Evolutionary conservation across 352 stramenopile genomes (phyloP).

Genomic region (Pythium rishiriense): DNA sequence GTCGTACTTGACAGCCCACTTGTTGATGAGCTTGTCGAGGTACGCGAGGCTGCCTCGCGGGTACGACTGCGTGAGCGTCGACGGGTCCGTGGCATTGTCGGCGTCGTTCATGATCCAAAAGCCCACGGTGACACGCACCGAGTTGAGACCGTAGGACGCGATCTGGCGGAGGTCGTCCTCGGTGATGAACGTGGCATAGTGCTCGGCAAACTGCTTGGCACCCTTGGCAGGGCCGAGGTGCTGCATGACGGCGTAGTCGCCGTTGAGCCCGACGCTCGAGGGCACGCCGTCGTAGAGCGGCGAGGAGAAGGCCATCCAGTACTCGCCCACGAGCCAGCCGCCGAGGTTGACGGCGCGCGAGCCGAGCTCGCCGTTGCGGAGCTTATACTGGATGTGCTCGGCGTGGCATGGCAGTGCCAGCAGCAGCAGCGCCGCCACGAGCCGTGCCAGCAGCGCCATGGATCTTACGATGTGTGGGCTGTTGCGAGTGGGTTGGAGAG

Average conservation of each 20-base stretch:
- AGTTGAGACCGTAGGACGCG: slow-evolving; percentile 57
- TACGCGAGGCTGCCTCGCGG: slow-evolving; percentile 44
- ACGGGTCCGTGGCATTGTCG: slow-evolving; percentile 13
- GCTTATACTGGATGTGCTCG: slow-evolving; percentile 25
- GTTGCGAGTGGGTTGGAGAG: too few relatives aligned
- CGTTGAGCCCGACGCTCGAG: slow-evolving; percentile 39
- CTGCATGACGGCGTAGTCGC: slow-evolving; percentile 53
- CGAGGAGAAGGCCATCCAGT: slow-evolving; percentile 75
- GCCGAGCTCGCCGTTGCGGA: slow-evolving; percentile 38
- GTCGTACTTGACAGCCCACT: slow-evolving; percentile 64
- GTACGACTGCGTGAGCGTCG: slow-evolving; percentile 37
- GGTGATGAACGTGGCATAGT: slow-evolving; percentile 52
- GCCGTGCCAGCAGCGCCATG: neutral
- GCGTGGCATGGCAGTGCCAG: neutral
- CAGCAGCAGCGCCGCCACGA: neutral
- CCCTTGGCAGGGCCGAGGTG: slow-evolving; percentile 21
- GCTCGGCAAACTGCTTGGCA: slow-evolving; percentile 42
- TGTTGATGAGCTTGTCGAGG: slow-evolving; percentile 78
- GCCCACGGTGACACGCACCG: slow-evolving; percentile 71
- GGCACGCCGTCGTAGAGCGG: slow-evolving; percentile 76
- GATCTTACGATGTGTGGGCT: neutral
- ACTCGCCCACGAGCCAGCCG: slow-evolving; percentile 80
- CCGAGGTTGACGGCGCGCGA: slow-evolving; percentile 78
- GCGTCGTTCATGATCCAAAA: slow-evolving; percentile 62
- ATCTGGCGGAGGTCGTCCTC: slow-evolving; percentile 68